These are phyloP conservation scores for Phoma herbarum DNA, from an alignment of 2,329 filamentous ascomycete genomes.

Conservation along the genomic window DNA sequence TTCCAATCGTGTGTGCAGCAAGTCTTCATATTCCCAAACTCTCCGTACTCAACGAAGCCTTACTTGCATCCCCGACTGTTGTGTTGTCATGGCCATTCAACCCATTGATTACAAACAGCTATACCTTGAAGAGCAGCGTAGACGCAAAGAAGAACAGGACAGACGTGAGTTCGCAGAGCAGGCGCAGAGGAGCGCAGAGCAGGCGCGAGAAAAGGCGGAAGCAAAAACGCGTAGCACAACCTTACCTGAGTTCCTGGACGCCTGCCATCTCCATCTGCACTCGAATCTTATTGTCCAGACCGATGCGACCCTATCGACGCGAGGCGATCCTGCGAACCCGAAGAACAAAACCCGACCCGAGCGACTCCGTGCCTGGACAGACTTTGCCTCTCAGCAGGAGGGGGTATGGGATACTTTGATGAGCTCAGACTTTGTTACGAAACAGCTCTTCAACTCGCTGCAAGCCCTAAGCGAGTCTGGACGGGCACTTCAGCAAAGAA, in stretches of 20 bases:
- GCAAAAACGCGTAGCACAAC: background rate
- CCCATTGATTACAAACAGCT: background rate
- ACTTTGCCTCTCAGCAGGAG: background rate
- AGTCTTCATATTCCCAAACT: no score
- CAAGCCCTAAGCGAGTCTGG: background rate
- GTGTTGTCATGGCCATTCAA: background rate
- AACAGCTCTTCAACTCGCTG: background rate
- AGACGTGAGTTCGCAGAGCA: no score
- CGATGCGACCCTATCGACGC: background rate
- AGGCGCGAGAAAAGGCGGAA: background rate
- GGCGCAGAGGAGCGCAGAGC: no score
- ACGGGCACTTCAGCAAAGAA: background rate
- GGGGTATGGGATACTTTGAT: background rate
- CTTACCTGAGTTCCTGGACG: background rate
- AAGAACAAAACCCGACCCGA: background rate
- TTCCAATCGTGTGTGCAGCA: no score
- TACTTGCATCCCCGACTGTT: no score
- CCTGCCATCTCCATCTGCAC: background rate
- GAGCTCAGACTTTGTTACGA: background rate
- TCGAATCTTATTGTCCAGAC: background rate
- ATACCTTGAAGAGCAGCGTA: background rate
- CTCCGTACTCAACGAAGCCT: no score
- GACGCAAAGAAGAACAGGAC: background rate
- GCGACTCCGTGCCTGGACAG: background rate
- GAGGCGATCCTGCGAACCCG: background rate